Percentiles rank a stretch among this genome's conserved stretches.
phyloP scores from a whole-genome alignment of 768 basidiomycete species.

The Pleurotus sapidus region DNA sequence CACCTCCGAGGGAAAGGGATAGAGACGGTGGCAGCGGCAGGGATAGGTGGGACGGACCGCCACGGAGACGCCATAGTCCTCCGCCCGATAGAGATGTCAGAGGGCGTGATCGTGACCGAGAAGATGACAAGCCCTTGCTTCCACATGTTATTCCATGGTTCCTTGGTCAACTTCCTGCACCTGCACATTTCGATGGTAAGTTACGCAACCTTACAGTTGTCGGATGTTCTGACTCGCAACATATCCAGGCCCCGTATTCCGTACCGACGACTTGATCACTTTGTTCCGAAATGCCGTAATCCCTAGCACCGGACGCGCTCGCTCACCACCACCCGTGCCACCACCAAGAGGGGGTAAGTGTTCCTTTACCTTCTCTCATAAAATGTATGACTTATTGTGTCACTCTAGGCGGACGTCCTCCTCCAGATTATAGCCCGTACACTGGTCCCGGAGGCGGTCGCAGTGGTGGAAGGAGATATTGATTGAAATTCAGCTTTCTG shows the following conservation, averaged over 20 bases:
- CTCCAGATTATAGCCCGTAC: constrained; percentile 86
- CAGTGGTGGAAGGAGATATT: constrained; percentile 2
- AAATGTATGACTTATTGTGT: constrained; percentile 2
- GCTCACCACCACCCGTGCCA: constrained; percentile 57
- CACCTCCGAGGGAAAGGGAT: constrained; percentile 24
- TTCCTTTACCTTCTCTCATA: neutral
- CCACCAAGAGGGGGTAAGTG: constrained; percentile 48
- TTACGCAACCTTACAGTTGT: constrained; percentile 15
- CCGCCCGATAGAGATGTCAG: constrained; percentile 31
- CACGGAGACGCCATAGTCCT: constrained; percentile 15
- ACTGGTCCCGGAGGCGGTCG: constrained; percentile 57
- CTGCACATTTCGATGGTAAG: constrained; percentile 82
- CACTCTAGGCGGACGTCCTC: constrained; percentile 61
- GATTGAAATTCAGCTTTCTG: neutral
- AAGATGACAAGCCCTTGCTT: constrained; percentile 45
- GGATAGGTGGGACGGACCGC: constrained; percentile 17
- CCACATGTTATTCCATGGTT: constrained; percentile 78
- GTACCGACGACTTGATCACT: constrained; percentile 88
- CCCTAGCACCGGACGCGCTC: constrained; percentile 54
- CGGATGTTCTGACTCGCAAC: neutral
- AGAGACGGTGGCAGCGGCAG: constrained; percentile 32
- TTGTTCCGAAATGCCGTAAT: constrained; percentile 80
- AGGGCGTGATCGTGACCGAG: constrained; percentile 34
- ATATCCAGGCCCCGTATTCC: constrained; percentile 77
- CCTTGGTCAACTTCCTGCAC: constrained; percentile 72